phyloP scores from a whole-genome alignment of 225 moss, liverwort and hornwort genomes.

The Bryum argenteum region DNA sequence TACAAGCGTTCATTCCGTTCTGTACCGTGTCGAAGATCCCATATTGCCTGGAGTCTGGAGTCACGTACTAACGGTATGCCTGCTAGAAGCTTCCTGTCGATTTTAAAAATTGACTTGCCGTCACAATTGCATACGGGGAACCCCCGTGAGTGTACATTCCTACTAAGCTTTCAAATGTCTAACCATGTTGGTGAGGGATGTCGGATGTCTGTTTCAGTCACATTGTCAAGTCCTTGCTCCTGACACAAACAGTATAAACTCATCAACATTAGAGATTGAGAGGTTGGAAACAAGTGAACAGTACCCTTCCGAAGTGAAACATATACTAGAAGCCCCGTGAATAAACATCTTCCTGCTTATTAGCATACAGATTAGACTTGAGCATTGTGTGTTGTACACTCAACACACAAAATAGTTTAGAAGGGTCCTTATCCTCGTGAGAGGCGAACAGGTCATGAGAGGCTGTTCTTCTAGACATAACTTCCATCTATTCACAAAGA shows the following conservation, averaged over 20 bases:
- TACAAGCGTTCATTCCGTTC: constrained; percentile 8
- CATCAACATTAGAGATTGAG: neutral
- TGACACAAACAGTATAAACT: neutral
- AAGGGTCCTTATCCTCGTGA: neutral
- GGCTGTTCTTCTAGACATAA: constrained; percentile 28
- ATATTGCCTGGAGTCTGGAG: neutral
- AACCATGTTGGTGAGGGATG: neutral
- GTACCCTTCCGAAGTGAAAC: too few species aligned
- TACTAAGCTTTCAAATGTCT: constrained; percentile 6
- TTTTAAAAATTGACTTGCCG: constrained; percentile 25
- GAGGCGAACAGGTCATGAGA: constrained; percentile 16
- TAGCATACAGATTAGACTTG: too few species aligned
- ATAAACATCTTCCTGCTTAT: too few species aligned
- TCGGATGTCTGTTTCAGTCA: constrained; percentile 18
- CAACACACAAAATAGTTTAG: neutral
- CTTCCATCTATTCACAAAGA: constrained; percentile 23
- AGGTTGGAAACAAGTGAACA: too few species aligned
- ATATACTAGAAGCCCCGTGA: too few species aligned
- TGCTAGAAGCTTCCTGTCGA: constrained; percentile 31
- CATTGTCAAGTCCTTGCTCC: too few species aligned
- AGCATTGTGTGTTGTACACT: too few species aligned
- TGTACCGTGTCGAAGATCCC: neutral
- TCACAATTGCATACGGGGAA: constrained; percentile 26
- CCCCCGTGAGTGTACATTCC: constrained; percentile 26
- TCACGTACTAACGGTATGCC: constrained; percentile 12